Conservation (phyloP, 2,329 filamentous ascomycete genomes). For the Apiospora arundinis region DNA sequence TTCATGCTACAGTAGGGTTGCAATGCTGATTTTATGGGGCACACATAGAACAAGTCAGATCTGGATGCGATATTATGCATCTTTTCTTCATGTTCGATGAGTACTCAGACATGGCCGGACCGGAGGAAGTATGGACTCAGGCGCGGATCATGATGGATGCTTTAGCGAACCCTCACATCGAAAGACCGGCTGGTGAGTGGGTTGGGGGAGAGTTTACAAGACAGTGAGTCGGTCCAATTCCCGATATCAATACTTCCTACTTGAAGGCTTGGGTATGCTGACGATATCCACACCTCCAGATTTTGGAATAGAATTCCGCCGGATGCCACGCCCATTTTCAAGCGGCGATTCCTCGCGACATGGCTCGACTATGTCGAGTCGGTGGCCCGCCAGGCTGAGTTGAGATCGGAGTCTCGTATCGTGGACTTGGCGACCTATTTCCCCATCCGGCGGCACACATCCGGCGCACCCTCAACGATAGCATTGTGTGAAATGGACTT, state of each 20-base stretch:
- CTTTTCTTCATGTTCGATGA: conserved; percentile 33
- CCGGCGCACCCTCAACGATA: conserved; percentile 34
- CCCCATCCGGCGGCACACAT: conserved; percentile 33
- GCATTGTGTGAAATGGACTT: conserved; percentile 33
- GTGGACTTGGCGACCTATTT: conserved; percentile 35
- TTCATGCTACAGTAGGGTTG: neutral
- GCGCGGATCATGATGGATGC: conserved; percentile 27
- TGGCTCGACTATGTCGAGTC: conserved; percentile 34
- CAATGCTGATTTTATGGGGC: neutral
- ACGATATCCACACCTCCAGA: conserved; percentile 21
- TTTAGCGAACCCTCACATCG: conserved; percentile 24
- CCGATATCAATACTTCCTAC: neutral
- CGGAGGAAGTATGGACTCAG: conserved; percentile 27
- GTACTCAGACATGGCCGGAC: conserved; percentile 27
- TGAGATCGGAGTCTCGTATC: conserved; percentile 29
- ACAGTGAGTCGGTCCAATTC: conserved; percentile 29
- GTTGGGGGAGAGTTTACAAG: conserved; percentile 30
- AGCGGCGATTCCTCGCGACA: conserved; percentile 32
- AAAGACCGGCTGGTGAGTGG: conserved; percentile 28
- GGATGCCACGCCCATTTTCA: conserved; percentile 29
- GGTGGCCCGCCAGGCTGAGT: conserved; percentile 33
- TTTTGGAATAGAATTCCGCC: conserved; percentile 34
- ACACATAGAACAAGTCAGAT: conserved; percentile 27
- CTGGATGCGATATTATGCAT: conserved; percentile 30
- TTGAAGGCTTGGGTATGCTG: too few relatives aligned